Evolutionary conservation across 352 stramenopile genomes (phyloP).

Genomic region (Phytophthora syringae): DNA sequence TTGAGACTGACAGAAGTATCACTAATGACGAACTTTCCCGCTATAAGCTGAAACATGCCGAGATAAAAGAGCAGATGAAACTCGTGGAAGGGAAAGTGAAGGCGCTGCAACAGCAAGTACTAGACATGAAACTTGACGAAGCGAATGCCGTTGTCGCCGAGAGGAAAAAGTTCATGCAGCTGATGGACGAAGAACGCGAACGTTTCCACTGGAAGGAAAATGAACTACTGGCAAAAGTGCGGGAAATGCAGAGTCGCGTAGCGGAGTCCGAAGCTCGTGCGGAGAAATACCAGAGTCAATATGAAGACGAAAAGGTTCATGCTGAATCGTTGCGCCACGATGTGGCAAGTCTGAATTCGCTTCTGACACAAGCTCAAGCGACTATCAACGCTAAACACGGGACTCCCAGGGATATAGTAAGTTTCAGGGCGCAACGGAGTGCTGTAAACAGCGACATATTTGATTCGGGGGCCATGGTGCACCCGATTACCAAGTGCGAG

Average conservation of each 20-base stretch:
- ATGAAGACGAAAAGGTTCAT: slow-evolving; percentile 81
- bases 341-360: slow-evolving; percentile 61
- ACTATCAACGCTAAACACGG: slow-evolving; percentile 54
- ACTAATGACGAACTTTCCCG: slow-evolving; percentile 27
- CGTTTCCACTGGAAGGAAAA: slow-evolving; percentile 65
- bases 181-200: slow-evolving; percentile 59
- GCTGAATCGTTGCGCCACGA: slow-evolving; percentile 74
- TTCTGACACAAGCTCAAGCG: slow-evolving; percentile 68
- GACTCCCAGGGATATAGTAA: slow-evolving; percentile 8
- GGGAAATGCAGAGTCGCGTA: slow-evolving; percentile 56
- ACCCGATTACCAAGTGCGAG: slow-evolving; percentile 3
- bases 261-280: slow-evolving; percentile 55
- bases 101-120: slow-evolving; percentile 54
- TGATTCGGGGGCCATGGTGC: not conserved
- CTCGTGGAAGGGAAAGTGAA: slow-evolving; percentile 35
- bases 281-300: slow-evolving; percentile 74
- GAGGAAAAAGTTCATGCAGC: slow-evolving; percentile 55
- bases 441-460: not conserved
- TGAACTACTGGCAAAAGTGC: slow-evolving; percentile 53
- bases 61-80: slow-evolving; percentile 41
- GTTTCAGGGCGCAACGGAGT: slow-evolving; percentile 13
- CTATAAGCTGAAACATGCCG: slow-evolving; percentile 17
- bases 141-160: slow-evolving; percentile 59
- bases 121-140: slow-evolving; percentile 63
- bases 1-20: slow-evolving; percentile 34